Conservation (phyloP, 495 filamentous ascomycete genomes). For the Penicillium verhagenii region DNA sequence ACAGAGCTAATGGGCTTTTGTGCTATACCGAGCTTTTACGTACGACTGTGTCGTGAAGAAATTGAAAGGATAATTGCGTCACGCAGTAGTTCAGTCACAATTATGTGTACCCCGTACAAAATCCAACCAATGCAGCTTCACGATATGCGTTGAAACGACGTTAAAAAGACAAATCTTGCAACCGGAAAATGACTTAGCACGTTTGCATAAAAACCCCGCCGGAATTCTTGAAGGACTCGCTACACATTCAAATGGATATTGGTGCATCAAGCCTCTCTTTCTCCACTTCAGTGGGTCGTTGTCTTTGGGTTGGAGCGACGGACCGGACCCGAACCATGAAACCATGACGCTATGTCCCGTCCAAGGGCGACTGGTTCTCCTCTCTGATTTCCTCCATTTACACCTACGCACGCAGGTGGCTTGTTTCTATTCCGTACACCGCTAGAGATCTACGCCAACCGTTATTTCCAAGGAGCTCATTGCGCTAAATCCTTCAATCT, state of each 20-base stretch:
- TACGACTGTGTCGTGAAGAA: too few species aligned
- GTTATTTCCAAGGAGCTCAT: not conserved
- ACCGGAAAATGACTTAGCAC: too few species aligned
- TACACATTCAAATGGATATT: not conserved
- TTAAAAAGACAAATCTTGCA: too few species aligned
- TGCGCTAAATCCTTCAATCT: not conserved
- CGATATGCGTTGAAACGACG: not conserved
- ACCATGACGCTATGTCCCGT: not conserved
- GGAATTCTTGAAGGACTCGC: not conserved
- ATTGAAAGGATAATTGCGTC: too few species aligned
- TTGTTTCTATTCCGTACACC: too few species aligned
- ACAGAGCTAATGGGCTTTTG: too few species aligned
- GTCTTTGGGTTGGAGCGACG: not conserved
- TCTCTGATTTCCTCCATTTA: not conserved
- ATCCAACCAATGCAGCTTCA: not conserved
- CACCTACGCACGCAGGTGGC: not conserved
- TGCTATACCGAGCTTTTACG: not conserved
- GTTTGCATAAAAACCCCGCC: too few species aligned
- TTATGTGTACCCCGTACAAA: too few species aligned
- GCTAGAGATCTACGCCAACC: not conserved
- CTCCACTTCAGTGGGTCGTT: not conserved
- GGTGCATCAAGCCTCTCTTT: not conserved
- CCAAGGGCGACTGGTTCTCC: not conserved
- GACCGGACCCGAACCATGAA: not conserved
- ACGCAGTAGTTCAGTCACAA: too few species aligned